A percentile compares a stretch with the other conserved stretches of the same genome.
These are phyloP conservation scores for Tubosaeta sp. DNA, from an alignment of 768 basidiomycete genomes.

Conservation along the genomic window DNA sequence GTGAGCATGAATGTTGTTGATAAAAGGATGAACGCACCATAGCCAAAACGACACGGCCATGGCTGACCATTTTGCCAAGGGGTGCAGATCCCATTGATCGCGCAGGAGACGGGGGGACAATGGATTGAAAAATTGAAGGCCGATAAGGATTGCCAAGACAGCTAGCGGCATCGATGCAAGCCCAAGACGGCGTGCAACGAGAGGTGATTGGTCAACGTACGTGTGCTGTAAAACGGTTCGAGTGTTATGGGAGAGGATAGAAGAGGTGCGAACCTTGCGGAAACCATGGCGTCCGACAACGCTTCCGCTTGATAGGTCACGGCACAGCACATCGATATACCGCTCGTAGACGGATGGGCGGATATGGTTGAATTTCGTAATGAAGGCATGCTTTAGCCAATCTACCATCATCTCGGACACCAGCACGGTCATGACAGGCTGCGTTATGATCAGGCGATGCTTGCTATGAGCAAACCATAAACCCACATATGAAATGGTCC, in stretches of 20 bases:
- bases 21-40: constrained; percentile 56
- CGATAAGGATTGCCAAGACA: constrained; percentile 73
- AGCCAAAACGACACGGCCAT: constrained; percentile 75
- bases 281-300: constrained; percentile 62
- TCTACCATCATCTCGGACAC: constrained; percentile 92
- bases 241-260: background rate
- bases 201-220: constrained; percentile 93
- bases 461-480: background rate
- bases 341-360: constrained; percentile 92
- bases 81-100: constrained; percentile 39
- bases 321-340: constrained; percentile 92
- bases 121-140: constrained; percentile 63
- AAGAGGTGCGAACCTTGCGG: constrained; percentile 52
- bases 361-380: constrained; percentile 99
- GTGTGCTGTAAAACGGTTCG: constrained; percentile 50
- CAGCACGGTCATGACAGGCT: constrained; percentile 93
- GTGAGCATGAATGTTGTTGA: background rate
- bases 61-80: constrained; percentile 55
- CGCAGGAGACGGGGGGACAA: constrained; percentile 47
- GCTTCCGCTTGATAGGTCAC: constrained; percentile 81
- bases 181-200: constrained; percentile 89
- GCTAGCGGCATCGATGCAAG: constrained; percentile 92
- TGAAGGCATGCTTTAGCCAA: constrained; percentile 99
- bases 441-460: background rate
- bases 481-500: constrained; percentile 88